Evolutionary conservation across 495 filamentous ascomycete species (phyloP), one percentile per base, ranked within the genome.

Genomic region (Lineolata rhizophorae): DNA sequence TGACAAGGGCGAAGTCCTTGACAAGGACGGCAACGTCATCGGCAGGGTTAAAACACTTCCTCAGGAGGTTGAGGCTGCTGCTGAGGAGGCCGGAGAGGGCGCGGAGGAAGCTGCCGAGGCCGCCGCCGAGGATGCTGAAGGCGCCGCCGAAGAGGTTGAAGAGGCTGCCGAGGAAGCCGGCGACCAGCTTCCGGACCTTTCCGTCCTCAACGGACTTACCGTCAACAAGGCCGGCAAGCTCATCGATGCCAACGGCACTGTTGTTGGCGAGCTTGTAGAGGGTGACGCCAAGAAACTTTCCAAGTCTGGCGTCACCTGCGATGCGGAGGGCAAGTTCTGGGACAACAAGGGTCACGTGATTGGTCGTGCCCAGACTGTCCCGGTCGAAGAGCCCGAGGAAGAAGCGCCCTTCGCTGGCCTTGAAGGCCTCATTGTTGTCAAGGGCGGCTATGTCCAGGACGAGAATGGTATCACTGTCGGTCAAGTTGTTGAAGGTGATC

Each of bases 321-420:
- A 57, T 35, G 41, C 35, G 12, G 43, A 57, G 32, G 53, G 53
- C 12, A 50, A 55, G 34, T 55, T 57, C 41, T 57, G 53, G 53
- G 53, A 57, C 44, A 49, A 40, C 47, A 55, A 55, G 37, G 53
- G 53, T 31, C 50, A 55, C 29, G 46, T 55, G 41, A 55, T 55
- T 25, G 53, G 53, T 27, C 52, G 52, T 30, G 53, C 53, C 9
- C 37, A 55, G 41, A 55, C 53, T 20, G 41, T 57, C 9, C 30
- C 43, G 9, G 15, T 37, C 50, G 62, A 70, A 32, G 64, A 72
- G 0, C 41, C 56, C 0, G 61, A 62, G 3, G 61, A 70, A 20
- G 69, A 72, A 37, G 55, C 62, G 11, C 57, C 57, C 2, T 78
- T 76, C 44, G 65, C 71, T 29, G 68, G 69, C 24, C 61, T 74